phyloP scores from a whole-genome alignment of 2,329 filamentous ascomycete genomes.

The Geoglossum cookeanum region DNA sequence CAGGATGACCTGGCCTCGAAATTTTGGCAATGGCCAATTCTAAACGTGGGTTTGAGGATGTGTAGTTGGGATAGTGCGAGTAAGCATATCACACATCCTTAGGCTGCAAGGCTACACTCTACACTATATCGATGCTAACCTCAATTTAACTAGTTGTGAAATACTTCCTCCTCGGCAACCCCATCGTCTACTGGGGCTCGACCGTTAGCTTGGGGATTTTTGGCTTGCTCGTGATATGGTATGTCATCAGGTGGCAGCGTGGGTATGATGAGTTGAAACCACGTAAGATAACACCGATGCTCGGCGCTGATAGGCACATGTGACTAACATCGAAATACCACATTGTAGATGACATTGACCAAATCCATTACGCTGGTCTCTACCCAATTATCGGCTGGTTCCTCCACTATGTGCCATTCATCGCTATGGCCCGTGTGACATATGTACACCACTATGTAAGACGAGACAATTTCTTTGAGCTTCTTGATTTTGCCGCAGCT shows the following conservation, averaged over 20 bases:
- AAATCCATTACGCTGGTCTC: conserved; percentile 81
- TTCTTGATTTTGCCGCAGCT: background rate
- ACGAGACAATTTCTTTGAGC: background rate
- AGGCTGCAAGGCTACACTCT: background rate
- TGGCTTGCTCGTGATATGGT: conserved; percentile 57
- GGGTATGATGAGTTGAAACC: conserved; percentile 69
- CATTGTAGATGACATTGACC: conserved; percentile 53
- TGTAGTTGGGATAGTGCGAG: conserved; percentile 89
- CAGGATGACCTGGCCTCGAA: conserved; percentile 92
- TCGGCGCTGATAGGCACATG: background rate
- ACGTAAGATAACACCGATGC: conserved; percentile 2
- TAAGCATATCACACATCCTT: conserved; percentile 12
- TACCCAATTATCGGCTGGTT: conserved; percentile 92
- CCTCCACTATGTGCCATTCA: conserved; percentile 87
- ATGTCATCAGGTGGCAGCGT: conserved; percentile 86
- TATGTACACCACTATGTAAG: conserved; percentile 83
- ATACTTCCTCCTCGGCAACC: conserved; percentile 96
- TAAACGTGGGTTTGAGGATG: conserved; percentile 92
- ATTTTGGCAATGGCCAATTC: conserved; percentile 97
- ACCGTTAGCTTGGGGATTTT: conserved; percentile 62
- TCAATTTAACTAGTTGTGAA: conserved; percentile 42
- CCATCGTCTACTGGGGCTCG: conserved; percentile 86
- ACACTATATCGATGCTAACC: background rate
- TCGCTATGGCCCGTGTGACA: conserved; percentile 95
- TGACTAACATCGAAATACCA: background rate